phyloP scores from a whole-genome alignment of 768 basidiomycete species.

The Kwoniella newhampshirensis region DNA sequence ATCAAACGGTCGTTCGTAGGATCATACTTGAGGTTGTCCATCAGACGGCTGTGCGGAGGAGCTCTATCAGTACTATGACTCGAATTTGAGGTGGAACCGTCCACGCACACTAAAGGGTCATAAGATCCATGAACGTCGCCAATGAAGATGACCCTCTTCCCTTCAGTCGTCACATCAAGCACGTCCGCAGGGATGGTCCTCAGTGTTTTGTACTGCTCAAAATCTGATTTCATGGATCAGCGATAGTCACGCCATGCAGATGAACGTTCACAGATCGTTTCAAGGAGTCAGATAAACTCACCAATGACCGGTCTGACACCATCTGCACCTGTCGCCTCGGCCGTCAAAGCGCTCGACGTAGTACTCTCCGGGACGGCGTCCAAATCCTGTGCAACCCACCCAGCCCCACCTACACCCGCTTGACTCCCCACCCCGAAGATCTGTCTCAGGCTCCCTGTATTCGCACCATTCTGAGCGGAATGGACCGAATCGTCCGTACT shows the following conservation, averaged over 20 bases:
- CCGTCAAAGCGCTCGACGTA: too few species aligned
- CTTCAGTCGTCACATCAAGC: slow-evolving; percentile 34
- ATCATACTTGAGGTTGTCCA: slow-evolving; percentile 64
- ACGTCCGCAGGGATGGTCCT: slow-evolving; percentile 39
- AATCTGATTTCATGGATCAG: too few species aligned
- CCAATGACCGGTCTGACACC: too few species aligned
- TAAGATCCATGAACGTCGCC: slow-evolving; percentile 89
- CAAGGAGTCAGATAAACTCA: too few species aligned
- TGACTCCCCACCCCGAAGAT: slow-evolving; percentile 22
- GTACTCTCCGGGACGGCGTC: too few species aligned
- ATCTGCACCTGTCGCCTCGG: too few species aligned
- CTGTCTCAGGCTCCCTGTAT: slow-evolving; percentile 6
- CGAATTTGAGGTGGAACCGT: background rate
- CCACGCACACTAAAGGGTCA: slow-evolving; percentile 64
- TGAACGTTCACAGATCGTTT: too few species aligned
- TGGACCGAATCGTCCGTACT: slow-evolving; percentile 9
- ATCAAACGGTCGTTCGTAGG: slow-evolving; percentile 67
- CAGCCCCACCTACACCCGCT: slow-evolving; percentile 11
- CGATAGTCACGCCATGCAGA: too few species aligned
- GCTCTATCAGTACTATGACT: slow-evolving; percentile 1
- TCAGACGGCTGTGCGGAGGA: slow-evolving; percentile 60
- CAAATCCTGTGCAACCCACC: slow-evolving; percentile 11
- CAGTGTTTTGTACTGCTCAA: slow-evolving; percentile 49
- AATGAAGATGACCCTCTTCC: slow-evolving; percentile 66
- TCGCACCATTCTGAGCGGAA: too few species aligned